phyloP scores from a whole-genome alignment of 768 basidiomycete species.

The Hortiboletus campestris region DNA sequence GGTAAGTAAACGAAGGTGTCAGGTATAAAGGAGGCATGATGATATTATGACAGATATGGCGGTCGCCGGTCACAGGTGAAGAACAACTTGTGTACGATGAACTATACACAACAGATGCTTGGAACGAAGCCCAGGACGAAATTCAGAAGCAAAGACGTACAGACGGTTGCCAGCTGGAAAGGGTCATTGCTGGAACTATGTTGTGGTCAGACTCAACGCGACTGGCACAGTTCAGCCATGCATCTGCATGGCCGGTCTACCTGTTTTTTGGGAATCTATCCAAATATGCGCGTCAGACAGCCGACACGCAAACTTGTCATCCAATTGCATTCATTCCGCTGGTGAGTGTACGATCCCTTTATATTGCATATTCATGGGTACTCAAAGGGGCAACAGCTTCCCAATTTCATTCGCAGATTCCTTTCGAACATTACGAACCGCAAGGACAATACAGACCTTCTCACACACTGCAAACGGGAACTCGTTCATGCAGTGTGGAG shows the following conservation, averaged over 20 bases:
- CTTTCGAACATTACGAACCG: too few species aligned
- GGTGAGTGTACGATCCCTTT: too few species aligned
- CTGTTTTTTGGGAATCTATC: neutral
- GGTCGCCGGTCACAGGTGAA: too few species aligned
- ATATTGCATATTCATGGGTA: too few species aligned
- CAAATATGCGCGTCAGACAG: conserved; percentile 1
- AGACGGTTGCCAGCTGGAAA: conserved; percentile 11
- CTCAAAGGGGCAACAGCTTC: too few species aligned
- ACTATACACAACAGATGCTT: conserved; percentile 20
- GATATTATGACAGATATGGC: too few species aligned
- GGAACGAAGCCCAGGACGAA: conserved; percentile 19
- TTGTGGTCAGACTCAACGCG: conserved; percentile 22
- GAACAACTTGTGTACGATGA: conserved; percentile 6
- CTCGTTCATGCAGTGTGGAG: too few species aligned
- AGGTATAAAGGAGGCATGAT: too few species aligned
- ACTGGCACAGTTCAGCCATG: conserved; percentile 14
- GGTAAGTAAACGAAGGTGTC: too few species aligned
- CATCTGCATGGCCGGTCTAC: conserved; percentile 6
- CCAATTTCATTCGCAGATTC: too few species aligned
- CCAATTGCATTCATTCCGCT: neutral
- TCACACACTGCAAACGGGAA: too few species aligned
- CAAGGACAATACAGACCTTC: too few species aligned
- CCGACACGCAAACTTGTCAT: neutral
- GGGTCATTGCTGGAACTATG: conserved; percentile 18
- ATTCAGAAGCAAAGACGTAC: conserved; percentile 13